phyloP scores from a whole-genome alignment of 768 basidiomycete species.

The Kwoniella europaea region DNA sequence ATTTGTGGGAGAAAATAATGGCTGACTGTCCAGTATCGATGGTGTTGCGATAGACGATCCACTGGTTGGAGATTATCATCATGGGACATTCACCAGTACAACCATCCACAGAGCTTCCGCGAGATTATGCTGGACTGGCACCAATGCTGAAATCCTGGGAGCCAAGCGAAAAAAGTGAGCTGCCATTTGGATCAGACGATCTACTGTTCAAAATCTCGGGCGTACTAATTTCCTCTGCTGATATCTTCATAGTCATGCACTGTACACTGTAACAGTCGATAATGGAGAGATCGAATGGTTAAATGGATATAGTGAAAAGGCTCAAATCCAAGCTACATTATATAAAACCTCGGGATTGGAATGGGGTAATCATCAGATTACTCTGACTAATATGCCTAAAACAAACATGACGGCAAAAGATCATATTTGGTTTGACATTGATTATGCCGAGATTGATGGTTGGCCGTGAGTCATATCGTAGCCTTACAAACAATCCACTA shows the following conservation, averaged over 20 bases:
- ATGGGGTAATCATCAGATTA: conserved; percentile 24
- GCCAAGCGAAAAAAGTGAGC: conserved; percentile 27
- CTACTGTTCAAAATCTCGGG: too few relatives aligned
- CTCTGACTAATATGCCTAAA: conserved; percentile 17
- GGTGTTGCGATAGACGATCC: conserved; percentile 21
- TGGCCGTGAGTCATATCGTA: conserved; percentile 20
- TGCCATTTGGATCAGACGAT: too few relatives aligned
- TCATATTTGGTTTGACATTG: conserved; percentile 23
- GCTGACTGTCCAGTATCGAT: too few relatives aligned
- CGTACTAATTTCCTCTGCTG: not conserved
- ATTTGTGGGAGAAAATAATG: too few relatives aligned
- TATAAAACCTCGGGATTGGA: conserved; percentile 13
- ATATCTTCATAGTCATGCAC: conserved; percentile 18
- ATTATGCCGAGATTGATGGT: conserved; percentile 17
- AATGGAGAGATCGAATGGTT: conserved; percentile 11
- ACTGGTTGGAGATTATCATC: conserved; percentile 8
- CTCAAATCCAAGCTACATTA: conserved; percentile 10
- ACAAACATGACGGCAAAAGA: conserved; percentile 2
- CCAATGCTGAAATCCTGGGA: conserved; percentile 19
- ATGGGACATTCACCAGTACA: conserved; percentile 20
- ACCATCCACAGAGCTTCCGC: conserved; percentile 19
- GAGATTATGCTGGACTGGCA: conserved; percentile 24
- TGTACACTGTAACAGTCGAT: conserved; percentile 18
- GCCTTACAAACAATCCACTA: not conserved
- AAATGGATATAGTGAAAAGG: conserved; percentile 13